Evolutionary conservation across 352 stramenopile species (phyloP), one percentile per base, ranked within the genome.

Genomic region (Detonula confervacea): DNA sequence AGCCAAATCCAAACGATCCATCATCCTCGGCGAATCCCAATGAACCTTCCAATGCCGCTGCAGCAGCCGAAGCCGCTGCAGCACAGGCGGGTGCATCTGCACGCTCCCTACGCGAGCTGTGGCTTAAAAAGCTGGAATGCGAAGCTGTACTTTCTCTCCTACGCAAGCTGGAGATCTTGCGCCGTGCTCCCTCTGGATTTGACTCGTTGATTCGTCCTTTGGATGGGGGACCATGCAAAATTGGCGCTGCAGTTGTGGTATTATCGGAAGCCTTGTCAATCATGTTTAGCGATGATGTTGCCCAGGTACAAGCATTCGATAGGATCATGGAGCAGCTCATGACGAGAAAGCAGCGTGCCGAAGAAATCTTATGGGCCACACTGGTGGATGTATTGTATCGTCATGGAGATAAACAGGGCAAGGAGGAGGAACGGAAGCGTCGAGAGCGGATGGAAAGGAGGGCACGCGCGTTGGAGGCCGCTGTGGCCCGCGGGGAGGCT

Each of bases 51-150:
- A 76, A 54, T 30, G 16, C 76, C 22, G 18, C 67, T 3, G 51
- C 46, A 0, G 54, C 56, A 25, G 62, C 51, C 3, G 55, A 18
- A 1, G 35, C 27, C n/a, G 61, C 83, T 1, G 68, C 73, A 11
- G 61, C 71, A 1, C 47, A 61, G 37, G 79, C 83, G 11, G 59
- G 65, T 44, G 64, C 77, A 20, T 82, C 77, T 14, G 76, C 77
- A 6, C 84, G 84, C 47, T 91, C 85, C 55, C 66, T 93, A 0
- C 81, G 88, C 30, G 88, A 93, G 79, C 64, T 93, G 24, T 93
- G 88, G 88, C 77, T 93, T 25, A 93, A 92, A 63, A 93, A 93
- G 60, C 64, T 93, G 9, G 88, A 93, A 82, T 89, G 78, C 27
- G 88, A 93, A 69, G 86, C 88, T 6, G 80, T 90, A 0, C 59